Evolutionary conservation across 2,329 filamentous ascomycete genomes (phyloP).

Genomic region (Alternaria tenuissima): DNA sequence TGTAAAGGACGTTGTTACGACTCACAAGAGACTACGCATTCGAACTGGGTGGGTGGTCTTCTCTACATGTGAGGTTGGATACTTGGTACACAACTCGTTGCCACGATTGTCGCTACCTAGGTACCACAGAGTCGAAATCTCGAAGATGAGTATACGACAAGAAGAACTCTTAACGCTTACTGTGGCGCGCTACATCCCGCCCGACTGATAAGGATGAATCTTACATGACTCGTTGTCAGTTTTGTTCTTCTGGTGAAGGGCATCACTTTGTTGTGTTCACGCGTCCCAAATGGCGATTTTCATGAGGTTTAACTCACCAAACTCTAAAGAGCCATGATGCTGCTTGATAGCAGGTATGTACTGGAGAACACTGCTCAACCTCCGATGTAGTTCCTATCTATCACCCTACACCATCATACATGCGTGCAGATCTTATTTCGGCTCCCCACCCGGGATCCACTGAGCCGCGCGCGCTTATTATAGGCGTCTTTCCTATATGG

Average conservation of each 20-base stretch:
- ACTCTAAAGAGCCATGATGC: neutral
- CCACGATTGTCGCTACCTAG: neutral
- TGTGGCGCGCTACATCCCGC: neutral
- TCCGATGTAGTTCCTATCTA: neutral
- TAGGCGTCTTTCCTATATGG: neutral
- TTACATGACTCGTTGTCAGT: neutral
- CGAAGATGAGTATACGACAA: neutral
- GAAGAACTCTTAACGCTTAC: neutral
- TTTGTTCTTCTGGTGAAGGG: neutral
- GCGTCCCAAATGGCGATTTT: neutral
- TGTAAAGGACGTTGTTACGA: neutral
- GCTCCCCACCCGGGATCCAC: neutral
- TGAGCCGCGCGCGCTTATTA: neutral
- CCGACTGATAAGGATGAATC: neutral
- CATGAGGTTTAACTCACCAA: neutral
- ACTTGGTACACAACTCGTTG: neutral
- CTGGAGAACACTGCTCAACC: neutral
- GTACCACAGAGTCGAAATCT: neutral
- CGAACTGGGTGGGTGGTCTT: too few species aligned
- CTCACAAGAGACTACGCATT: neutral
- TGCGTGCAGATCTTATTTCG: neutral
- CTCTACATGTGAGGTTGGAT: neutral
- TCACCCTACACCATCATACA: neutral
- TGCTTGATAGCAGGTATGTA: neutral
- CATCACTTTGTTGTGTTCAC: neutral